These are phyloP conservation scores for Plasmodium billcollinsi DNA, from an alignment of 169 alveolate species.

Conservation along the genomic window DNA sequence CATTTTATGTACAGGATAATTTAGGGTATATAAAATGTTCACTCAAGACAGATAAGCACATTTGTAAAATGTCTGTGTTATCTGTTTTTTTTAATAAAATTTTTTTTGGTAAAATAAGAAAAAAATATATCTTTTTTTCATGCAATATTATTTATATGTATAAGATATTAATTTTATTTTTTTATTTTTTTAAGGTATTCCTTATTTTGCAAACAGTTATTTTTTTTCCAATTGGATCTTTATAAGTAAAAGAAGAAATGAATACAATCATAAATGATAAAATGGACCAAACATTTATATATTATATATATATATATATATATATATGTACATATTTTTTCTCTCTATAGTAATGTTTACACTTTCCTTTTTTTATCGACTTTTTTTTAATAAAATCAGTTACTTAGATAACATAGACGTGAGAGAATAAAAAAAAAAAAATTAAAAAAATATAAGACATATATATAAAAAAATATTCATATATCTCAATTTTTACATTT, in stretches of 20 bases:
- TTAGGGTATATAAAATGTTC: constrained; percentile 50
- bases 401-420: constrained; percentile 48
- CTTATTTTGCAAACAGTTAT: constrained; percentile 67
- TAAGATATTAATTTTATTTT: too few relatives aligned
- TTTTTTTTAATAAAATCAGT: constrained; percentile 49
- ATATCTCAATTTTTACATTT: constrained; percentile 7
- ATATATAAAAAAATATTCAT: background rate
- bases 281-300: too few relatives aligned
- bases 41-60: constrained; percentile 55
- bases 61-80: constrained; percentile 65
- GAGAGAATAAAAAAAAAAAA: background rate
- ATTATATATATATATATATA: too few relatives aligned
- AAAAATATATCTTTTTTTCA: constrained; percentile 1
- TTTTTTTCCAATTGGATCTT: constrained; percentile 61
- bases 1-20: constrained; percentile 19
- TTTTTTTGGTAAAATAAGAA: constrained; percentile 33
- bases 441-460: background rate
- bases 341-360: constrained; percentile 40
- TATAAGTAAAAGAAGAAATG: constrained; percentile 13
- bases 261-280: background rate
- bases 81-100: constrained; percentile 59
- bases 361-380: constrained; percentile 27
- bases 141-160: too few relatives aligned
- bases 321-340: background rate
- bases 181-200: constrained; percentile 14